Conservation (phyloP, 768 basidiomycete genomes). For the Asterophora parasitica region DNA sequence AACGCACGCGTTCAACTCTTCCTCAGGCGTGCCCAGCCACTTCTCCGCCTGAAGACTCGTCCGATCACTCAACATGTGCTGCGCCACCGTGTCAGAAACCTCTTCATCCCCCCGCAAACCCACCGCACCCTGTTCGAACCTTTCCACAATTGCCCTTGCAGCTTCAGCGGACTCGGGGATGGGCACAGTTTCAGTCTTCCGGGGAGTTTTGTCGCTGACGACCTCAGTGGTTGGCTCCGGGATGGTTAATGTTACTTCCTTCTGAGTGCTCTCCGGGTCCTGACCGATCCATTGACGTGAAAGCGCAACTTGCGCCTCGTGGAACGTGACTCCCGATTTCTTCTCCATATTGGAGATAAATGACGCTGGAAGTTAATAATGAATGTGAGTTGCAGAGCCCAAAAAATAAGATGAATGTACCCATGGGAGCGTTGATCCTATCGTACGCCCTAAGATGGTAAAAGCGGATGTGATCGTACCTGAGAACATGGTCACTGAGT, state of each 20-base stretch:
- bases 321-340: conserved; percentile 73
- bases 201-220: conserved; percentile 43
- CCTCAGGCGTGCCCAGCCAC: conserved; percentile 81
- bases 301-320: conserved; percentile 85
- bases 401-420: conserved; percentile 29
- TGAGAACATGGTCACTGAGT: too few species aligned
- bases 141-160: conserved; percentile 27
- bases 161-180: conserved; percentile 65
- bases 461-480: conserved; percentile 83
- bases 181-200: conserved; percentile 57
- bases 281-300: conserved; percentile 69
- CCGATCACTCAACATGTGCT: conserved; percentile 68
- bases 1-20: conserved; percentile 79
- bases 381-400: neutral
- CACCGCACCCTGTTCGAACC: conserved; percentile 66
- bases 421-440: conserved; percentile 73
- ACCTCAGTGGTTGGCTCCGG: conserved; percentile 48
- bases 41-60: conserved; percentile 65
- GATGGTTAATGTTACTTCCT: conserved; percentile 54
- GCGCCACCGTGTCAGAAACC: conserved; percentile 74
- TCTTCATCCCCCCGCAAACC: conserved; percentile 50
- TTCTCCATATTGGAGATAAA: conserved; percentile 71
- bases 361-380: conserved; percentile 14
- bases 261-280: conserved; percentile 35
- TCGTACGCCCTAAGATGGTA: conserved; percentile 93